phyloP scores from a whole-genome alignment of 768 basidiomycete genomes.

The Lyophyllum semitale region DNA sequence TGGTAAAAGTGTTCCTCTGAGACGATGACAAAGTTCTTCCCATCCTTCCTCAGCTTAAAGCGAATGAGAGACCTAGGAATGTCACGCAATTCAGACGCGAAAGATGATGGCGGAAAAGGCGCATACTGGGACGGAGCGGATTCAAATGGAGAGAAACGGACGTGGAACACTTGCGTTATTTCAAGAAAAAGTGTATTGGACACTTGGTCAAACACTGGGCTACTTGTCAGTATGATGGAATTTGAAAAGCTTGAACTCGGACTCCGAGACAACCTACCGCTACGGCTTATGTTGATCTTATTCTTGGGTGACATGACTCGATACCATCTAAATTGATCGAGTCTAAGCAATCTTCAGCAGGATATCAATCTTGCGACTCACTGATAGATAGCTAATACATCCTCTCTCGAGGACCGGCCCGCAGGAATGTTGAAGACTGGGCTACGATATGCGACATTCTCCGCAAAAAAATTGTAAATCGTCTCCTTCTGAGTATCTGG shows the following conservation, averaged over 20 bases:
- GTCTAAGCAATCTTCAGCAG: background rate
- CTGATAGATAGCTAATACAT: slow-evolving; percentile 61
- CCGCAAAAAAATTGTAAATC: slow-evolving; percentile 50
- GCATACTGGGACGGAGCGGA: slow-evolving; percentile 49
- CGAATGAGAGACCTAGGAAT: slow-evolving; percentile 46
- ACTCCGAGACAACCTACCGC: slow-evolving; percentile 49
- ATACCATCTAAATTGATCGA: slow-evolving; percentile 49
- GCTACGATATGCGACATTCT: slow-evolving; percentile 59
- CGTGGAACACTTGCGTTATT: slow-evolving; percentile 52
- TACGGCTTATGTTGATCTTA: slow-evolving; percentile 38
- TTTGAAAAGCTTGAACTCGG: background rate
- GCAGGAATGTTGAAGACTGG: slow-evolving; percentile 53
- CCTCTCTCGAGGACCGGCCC: slow-evolving; percentile 52
- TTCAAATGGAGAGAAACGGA: slow-evolving; percentile 46
- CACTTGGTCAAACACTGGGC: slow-evolving; percentile 49
- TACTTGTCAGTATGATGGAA: background rate
- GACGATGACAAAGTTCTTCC: slow-evolving; percentile 44
- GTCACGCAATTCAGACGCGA: background rate
- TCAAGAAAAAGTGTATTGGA: slow-evolving; percentile 50
- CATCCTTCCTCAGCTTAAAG: slow-evolving; percentile 48
- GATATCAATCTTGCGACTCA: slow-evolving; percentile 24
- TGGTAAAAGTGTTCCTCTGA: slow-evolving; percentile 53
- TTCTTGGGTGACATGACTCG: slow-evolving; percentile 59
- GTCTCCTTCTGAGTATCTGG: slow-evolving; percentile 52
- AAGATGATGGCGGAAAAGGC: background rate